Evolutionary conservation across 116 monocot genomes (phyloP), one percentile per base, ranked within the genome.

Genomic region (Iris pallida): DNA sequence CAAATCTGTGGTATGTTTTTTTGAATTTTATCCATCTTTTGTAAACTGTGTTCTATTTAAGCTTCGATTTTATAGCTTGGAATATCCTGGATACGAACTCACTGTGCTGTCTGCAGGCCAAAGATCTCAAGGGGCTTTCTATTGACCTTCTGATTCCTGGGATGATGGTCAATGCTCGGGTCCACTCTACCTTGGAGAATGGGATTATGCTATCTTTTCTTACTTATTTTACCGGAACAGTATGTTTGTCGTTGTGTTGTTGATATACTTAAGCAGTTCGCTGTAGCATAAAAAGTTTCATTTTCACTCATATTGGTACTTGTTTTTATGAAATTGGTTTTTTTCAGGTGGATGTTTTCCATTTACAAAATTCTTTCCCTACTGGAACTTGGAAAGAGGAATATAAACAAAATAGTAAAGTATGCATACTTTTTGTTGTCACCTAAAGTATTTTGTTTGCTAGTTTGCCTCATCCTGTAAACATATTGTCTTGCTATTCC

Each of bases 201-300:
- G 92, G 97, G 40, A 59, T 97, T 68, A 87, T 90, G 85, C 64
- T 97, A 45, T 87, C 92, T 16, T 97, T 97, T 63, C 85, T 97
- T 56, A 90, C 90, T 73, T 92, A 92, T 73, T 97, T 97, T 77
- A 90, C 89, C 41, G 97, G 92, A 82, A 92, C 97, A 13, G 95
- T 95, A 82, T 79, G 86, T 72, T 16, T 71, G 3, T 47, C 0
- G 55, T 6, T 47, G 12, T 64, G 7, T 19, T 52, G 42, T 69
- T 82, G 9, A 52, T 64, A 5, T 60, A 47, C 1, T 48, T n/a
- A 53, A 59, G 56, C n/a, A 42, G 19, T 44, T 56, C 59, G 18
- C 17, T 64, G 6, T 71, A 53, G 17, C 16, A 4, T 62, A 46
- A 14, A 47, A 45, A 5, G n/a, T n/a, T n/a, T n/a, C 3, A 30